Evolutionary conservation across 2,329 filamentous ascomycete genomes (phyloP).

Genomic region (Chrysoporthe deuterocubensis): DNA sequence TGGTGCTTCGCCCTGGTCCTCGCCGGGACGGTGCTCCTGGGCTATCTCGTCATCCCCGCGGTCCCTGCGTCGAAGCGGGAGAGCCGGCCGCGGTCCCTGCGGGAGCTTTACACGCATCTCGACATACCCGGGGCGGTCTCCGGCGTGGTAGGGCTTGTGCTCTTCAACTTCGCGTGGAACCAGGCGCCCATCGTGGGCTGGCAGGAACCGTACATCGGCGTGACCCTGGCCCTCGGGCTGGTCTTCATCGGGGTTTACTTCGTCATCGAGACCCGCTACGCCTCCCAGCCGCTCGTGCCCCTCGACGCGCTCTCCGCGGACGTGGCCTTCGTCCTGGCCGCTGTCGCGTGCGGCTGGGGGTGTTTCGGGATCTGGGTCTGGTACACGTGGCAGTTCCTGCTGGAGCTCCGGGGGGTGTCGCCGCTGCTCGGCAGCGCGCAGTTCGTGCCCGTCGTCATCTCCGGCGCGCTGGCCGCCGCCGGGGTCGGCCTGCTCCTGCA

Average conservation of each 20-base stretch:
- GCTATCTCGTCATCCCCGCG: constrained; percentile 31
- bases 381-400: constrained; percentile 55
- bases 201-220: constrained; percentile 53
- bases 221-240: constrained; percentile 54
- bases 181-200: constrained; percentile 59
- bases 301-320: constrained; percentile 52
- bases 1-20: constrained; percentile 33
- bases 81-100: constrained; percentile 2
- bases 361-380: constrained; percentile 59
- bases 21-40: constrained; percentile 33
- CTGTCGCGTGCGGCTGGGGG: constrained; percentile 57
- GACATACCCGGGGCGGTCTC: constrained; percentile 34
- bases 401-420: constrained; percentile 40
- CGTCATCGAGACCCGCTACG: constrained; percentile 50
- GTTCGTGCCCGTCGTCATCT: constrained; percentile 33
- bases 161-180: constrained; percentile 64
- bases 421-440: constrained; percentile 38
- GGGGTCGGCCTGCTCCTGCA: constrained; percentile 38
- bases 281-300: constrained; percentile 60
- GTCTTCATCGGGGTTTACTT: constrained; percentile 55
- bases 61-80: constrained; percentile 19
- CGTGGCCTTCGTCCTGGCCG: constrained; percentile 58
- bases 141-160: constrained; percentile 54
- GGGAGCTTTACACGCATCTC: constrained; percentile 29
- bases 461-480: constrained; percentile 37